Conservation (phyloP, 495 filamentous ascomycete genomes). For the Aspergillus steynii region DNA sequence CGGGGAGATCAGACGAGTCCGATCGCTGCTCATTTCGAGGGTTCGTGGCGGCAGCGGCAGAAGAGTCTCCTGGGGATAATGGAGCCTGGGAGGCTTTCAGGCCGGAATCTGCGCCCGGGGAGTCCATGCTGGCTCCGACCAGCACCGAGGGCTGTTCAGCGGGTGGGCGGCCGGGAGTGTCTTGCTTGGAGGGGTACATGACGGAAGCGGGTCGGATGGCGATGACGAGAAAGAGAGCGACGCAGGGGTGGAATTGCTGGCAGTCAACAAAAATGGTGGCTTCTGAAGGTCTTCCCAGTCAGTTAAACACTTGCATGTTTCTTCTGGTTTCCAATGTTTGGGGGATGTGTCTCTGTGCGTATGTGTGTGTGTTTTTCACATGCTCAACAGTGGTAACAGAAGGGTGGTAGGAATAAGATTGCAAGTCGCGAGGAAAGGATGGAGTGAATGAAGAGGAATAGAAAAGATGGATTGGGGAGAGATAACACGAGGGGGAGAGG, state of each 20-base stretch:
- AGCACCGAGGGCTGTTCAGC: conserved; percentile 38
- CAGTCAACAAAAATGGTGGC: not conserved
- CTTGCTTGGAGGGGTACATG: conserved; percentile 36
- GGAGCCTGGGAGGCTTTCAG: conserved; percentile 24
- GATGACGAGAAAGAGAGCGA: conserved; percentile 4
- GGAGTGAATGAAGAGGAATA: conserved; percentile 3
- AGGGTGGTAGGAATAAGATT: not conserved
- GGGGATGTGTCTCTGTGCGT: too few relatives aligned
- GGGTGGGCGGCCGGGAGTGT: conserved; percentile 30
- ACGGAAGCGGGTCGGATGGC: conserved; percentile 10
- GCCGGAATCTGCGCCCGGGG: conserved; percentile 37
- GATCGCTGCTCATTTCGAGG: conserved; percentile 27
- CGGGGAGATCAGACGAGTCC: conserved; percentile 22
- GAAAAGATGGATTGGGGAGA: conserved; percentile 24
- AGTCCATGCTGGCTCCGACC: conserved; percentile 35
- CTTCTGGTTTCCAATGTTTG: not conserved
- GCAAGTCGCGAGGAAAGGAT: not conserved
- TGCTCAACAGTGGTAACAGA: not conserved
- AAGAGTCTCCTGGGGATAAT: conserved; percentile 23
- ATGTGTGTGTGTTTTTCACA: not conserved
- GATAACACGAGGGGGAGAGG: conserved; percentile 25
- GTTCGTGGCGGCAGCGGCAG: conserved; percentile 34
- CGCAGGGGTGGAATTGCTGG: not conserved
- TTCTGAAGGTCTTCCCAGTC: not conserved
- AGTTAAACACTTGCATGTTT: not conserved